Evolutionary conservation across 176 grass and related monocot species (phyloP).

Genomic region (Themeda triandra): DNA sequence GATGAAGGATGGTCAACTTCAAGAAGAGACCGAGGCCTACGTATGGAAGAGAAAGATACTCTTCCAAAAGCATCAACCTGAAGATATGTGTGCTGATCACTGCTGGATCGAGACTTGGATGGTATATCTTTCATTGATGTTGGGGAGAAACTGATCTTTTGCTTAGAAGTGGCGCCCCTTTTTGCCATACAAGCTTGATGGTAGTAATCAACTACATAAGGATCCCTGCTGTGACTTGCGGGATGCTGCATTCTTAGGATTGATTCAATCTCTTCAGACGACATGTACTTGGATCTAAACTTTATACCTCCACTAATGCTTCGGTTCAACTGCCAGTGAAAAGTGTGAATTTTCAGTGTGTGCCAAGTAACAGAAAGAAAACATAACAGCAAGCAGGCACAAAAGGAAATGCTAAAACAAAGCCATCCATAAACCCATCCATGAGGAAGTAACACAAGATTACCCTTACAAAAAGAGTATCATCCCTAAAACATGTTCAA

Average conservation of each 20-base stretch:
- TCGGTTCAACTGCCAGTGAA: constrained; percentile 79
- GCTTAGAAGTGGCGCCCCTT: constrained; percentile 53
- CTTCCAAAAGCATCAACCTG: constrained; percentile 81
- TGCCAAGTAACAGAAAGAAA: constrained; percentile 16
- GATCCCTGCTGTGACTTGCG: constrained; percentile 86
- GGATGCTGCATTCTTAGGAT: constrained; percentile 96
- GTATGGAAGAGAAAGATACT: constrained; percentile 87
- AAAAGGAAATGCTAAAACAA: constrained; percentile 11
- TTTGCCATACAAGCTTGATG: constrained; percentile 98
- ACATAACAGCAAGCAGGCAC: constrained; percentile 9
- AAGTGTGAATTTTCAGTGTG: constrained; percentile 9
- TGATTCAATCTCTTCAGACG: constrained; percentile 93
- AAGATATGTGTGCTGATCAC: constrained; percentile 82
- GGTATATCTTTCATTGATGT: constrained; percentile 72
- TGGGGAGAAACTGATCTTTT: constrained; percentile 66
- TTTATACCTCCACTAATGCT: constrained; percentile 63
- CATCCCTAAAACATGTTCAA: background rate
- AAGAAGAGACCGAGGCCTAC: constrained; percentile 76
- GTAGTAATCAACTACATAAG: constrained; percentile 95
- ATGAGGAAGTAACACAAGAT: constrained; percentile 11
- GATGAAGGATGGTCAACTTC: constrained; percentile 66
- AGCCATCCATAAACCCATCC: constrained; percentile 2
- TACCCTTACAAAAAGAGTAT: background rate
- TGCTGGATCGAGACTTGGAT: constrained; percentile 66
- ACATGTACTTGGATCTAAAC: constrained; percentile 94